Base-by-base conservation (phyloP, 139 green algal genomes). In the Chlamydomonas asymmetrica region DNA sequence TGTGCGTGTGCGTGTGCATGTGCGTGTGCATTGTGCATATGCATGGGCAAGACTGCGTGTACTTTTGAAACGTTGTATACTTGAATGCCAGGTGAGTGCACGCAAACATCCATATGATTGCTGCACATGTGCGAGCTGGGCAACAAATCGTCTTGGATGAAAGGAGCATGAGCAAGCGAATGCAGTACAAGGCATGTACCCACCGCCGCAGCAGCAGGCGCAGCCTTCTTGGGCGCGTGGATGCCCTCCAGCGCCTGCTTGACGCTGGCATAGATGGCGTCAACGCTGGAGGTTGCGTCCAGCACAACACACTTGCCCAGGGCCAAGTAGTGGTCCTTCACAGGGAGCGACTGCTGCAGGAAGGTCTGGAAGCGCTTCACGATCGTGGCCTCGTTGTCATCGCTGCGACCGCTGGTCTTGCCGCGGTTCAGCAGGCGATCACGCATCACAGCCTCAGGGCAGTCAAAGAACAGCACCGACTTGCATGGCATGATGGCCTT, bases 291-390 rank as follows among this genome's bases (percentile, higher is more conserved):
- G 43, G 75, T 48, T 32, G 75, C 52, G 31, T 41, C 64, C 34
- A 81, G 75, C 13, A 75, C 75, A 22, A 56, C 31, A 32, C 70
- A 76, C 39, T 67, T 85, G 25, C 23, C 63, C 80, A 82, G 67
- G 6, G 25, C 37, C 34, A 87, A 68, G 60, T 97, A 98, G 85
- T 95, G 82, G n/a, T 95, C 66, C 35, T 97, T 85, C 2, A 98
- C 91, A 2, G 94, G 94, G 87, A 97, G 82, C 62, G 79, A 93
- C 50, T 88, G 74, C 41, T 94, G 86, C 40, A 94, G 59, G 64
- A 98, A 98, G n/a, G 93, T 94, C 66, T 88, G 85, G 79, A 99
- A 99, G 32, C 96, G 90, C 85, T 98, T 99, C 38, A 81, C 80
- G 79, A 99, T 99, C 40, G 93, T 97, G 45, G 59, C 16, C 10